phyloP scores from a whole-genome alignment of 140 eudicot species.

The Oenanthe javanica region DNA sequence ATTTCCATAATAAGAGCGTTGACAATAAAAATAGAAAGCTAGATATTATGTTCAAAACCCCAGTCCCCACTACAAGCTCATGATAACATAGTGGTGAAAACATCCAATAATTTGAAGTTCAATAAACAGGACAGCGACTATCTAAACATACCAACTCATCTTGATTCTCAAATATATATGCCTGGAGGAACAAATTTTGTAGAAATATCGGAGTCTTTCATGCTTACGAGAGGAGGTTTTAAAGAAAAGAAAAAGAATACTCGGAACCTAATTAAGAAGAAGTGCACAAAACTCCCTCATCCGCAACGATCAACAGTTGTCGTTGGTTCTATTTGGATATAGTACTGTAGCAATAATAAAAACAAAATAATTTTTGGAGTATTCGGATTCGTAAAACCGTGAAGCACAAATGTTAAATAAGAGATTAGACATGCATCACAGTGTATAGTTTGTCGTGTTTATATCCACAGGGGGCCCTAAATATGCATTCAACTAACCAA shows the following conservation, averaged over 20 bases:
- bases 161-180: neutral
- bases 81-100: neutral
- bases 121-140: neutral
- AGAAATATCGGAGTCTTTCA: neutral
- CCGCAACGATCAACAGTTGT: no score
- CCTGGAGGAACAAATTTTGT: neutral
- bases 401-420: neutral
- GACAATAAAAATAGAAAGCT: no score
- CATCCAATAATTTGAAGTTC: neutral
- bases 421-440: neutral
- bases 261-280: no score
- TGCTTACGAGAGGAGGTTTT: neutral
- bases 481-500: neutral
- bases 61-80: constrained; percentile 2
- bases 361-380: neutral
- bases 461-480: neutral
- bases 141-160: neutral
- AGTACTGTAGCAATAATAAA: neutral
- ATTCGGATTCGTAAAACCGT: neutral
- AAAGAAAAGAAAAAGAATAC: neutral
- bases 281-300: no score
- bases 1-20: no score
- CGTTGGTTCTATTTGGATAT: no score
- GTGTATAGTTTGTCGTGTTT: neutral
- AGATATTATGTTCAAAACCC: neutral